A percentile compares a stretch with the other conserved stretches of the same genome.
Conservation (phyloP, 768 basidiomycete species). For the Suillus subluteus region DNA sequence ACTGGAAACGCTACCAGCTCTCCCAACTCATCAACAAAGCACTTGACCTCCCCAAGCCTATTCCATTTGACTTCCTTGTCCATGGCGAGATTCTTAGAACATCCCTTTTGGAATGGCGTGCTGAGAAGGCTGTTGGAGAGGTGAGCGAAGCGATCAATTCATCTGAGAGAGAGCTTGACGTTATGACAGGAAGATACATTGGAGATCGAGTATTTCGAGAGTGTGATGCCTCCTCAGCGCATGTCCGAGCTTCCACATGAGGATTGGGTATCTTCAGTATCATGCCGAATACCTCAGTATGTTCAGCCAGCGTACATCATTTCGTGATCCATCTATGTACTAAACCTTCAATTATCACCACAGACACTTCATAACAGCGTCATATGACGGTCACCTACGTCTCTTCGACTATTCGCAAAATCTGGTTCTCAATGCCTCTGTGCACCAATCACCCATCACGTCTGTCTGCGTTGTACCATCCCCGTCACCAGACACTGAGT, state of each 20-base stretch:
- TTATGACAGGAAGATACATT: slow-evolving; percentile 78
- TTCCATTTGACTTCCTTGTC: slow-evolving; percentile 94
- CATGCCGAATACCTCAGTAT: slow-evolving; percentile 60
- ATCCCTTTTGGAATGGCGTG: slow-evolving; percentile 74
- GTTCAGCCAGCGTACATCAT: slow-evolving; percentile 13
- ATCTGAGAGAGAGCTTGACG: slow-evolving; percentile 10
- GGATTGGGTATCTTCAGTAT: slow-evolving; percentile 91
- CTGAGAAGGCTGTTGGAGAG: slow-evolving; percentile 71
- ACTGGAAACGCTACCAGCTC: slow-evolving; percentile 94
- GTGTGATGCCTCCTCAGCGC: slow-evolving; percentile 83
- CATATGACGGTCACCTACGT: slow-evolving; percentile 81
- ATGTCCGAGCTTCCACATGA: slow-evolving; percentile 82
- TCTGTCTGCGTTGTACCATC: slow-evolving; percentile 60
- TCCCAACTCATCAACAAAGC: slow-evolving; percentile 98
- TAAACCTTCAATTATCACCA: slow-evolving; percentile 16
- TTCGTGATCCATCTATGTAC: not conserved
- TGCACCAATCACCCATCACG: slow-evolving; percentile 71
- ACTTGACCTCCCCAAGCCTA: slow-evolving; percentile 66
- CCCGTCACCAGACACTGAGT: slow-evolving; percentile 28
- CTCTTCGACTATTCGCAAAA: slow-evolving; percentile 73
- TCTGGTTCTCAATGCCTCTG: slow-evolving; percentile 47
- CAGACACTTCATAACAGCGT: slow-evolving; percentile 75
- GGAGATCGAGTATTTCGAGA: slow-evolving; percentile 91
- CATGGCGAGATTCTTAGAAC: slow-evolving; percentile 78
- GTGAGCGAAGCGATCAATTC: slow-evolving; percentile 40